Percentiles rank a stretch among this genome's conserved stretches.
Evolutionary conservation across 306 rosid species (phyloP).

Genomic region (Dalbergia cochinchinensis): DNA sequence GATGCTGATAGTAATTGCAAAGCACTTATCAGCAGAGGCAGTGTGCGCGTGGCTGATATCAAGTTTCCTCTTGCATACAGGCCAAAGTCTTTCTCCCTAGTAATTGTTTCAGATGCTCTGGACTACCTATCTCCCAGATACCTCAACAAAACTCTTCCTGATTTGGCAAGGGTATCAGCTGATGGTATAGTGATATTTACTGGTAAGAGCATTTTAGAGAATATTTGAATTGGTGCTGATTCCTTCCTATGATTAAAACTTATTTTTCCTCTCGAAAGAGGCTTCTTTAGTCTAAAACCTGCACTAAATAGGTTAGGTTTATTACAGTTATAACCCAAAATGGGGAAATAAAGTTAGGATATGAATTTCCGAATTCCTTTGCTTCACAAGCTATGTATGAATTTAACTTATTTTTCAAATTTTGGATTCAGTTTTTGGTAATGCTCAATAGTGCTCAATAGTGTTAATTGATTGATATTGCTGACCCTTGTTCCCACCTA

Average conservation of each 20-base stretch:
- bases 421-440: conserved; percentile 1
- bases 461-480: neutral
- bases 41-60: conserved; percentile 74
- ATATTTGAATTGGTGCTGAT: conserved; percentile 18
- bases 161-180: conserved; percentile 70
- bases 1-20: conserved; percentile 70
- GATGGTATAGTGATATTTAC: conserved; percentile 71
- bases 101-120: conserved; percentile 75
- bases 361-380: neutral
- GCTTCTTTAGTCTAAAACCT: conserved; percentile 22
- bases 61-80: conserved; percentile 80
- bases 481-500: neutral
- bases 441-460: neutral
- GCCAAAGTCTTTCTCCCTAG: conserved; percentile 72
- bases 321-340: neutral
- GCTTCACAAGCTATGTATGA: neutral
- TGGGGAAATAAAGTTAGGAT: conserved; percentile 12
- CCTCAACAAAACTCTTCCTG: conserved; percentile 82
- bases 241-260: conserved; percentile 11
- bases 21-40: conserved; percentile 65
- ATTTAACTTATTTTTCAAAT: neutral
- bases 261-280: neutral
- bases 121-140: conserved; percentile 79
- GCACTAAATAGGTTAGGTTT: conserved; percentile 16
- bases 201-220: conserved; percentile 51